Conservation (phyloP, 169 alveolate genomes). For the Eimeria zaria region DNA sequence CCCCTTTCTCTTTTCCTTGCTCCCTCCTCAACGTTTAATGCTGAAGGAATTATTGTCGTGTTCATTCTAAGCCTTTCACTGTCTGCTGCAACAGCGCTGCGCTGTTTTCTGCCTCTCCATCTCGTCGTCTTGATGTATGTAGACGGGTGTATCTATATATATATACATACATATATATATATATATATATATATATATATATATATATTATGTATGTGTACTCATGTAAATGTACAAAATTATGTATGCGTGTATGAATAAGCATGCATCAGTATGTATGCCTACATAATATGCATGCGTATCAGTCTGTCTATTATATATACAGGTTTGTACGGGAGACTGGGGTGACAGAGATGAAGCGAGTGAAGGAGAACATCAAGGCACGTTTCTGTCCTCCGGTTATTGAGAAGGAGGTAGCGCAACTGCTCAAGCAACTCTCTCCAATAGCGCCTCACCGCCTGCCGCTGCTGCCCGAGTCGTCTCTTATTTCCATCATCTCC, state of each 20-base stretch:
- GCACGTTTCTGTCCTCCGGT: constrained; percentile 89
- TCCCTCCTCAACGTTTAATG: too few relatives aligned
- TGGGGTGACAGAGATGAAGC: constrained; percentile 87
- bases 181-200: too few relatives aligned
- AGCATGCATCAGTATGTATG: neutral
- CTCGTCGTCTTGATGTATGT: neutral
- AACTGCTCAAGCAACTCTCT: constrained; percentile 88
- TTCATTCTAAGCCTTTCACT: too few relatives aligned
- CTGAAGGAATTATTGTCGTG: too few relatives aligned
- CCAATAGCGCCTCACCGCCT: constrained; percentile 83
- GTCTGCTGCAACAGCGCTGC: neutral
- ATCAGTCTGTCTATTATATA: constrained; percentile 15
- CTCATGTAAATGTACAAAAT: neutral
- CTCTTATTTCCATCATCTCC: constrained; percentile 90
- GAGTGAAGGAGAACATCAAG: constrained; percentile 88
- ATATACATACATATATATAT: too few relatives aligned
- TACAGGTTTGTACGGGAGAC: constrained; percentile 78
- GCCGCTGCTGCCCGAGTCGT: constrained; percentile 87
- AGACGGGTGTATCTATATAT: too few relatives aligned
- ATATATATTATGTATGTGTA: too few relatives aligned
- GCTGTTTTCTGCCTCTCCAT: neutral
- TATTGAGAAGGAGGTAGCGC: constrained; percentile 90
- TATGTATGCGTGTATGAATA: neutral
- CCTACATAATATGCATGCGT: constrained; percentile 28
- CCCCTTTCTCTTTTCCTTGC: too few relatives aligned